Conservation (phyloP, 176 grass and related monocot genomes). For the Lolium perenne region DNA sequence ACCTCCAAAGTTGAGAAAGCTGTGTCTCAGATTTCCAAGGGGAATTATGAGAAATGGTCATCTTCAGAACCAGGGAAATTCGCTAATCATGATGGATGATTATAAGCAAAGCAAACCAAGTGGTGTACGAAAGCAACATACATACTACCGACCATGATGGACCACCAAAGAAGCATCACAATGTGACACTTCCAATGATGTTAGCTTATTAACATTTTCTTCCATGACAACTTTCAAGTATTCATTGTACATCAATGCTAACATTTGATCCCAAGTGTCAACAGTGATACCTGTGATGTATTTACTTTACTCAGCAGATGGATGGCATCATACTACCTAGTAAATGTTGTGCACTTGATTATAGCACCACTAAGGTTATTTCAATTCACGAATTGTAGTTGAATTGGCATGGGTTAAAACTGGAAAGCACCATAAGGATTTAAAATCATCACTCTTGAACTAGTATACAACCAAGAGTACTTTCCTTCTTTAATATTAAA, state of each 20-base stretch:
- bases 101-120: conserved; percentile 15
- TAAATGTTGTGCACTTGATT: not conserved
- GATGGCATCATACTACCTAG: not conserved
- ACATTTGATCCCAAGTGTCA: not conserved
- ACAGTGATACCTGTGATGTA: not conserved
- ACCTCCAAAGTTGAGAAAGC: not conserved
- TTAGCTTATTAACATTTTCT: not conserved
- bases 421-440: not conserved
- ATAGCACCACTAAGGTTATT: not conserved
- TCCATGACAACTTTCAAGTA: not conserved
- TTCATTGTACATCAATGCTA: not conserved
- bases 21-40: not conserved
- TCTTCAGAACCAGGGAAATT: conserved; percentile 8
- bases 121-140: conserved; percentile 24
- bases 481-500: conserved; percentile 3
- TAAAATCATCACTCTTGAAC: not conserved
- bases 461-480: not conserved
- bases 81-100: conserved; percentile 11
- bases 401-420: not conserved
- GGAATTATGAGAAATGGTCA: not conserved
- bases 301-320: not conserved
- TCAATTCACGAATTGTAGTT: not conserved
- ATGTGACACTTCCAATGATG: conserved; percentile 18
- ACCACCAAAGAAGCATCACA: conserved; percentile 15
- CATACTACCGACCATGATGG: conserved; percentile 2